These are phyloP conservation scores for Tetragonia tetragonoides DNA, from an alignment of 148 eudicot genomes.

Conservation along the genomic window DNA sequence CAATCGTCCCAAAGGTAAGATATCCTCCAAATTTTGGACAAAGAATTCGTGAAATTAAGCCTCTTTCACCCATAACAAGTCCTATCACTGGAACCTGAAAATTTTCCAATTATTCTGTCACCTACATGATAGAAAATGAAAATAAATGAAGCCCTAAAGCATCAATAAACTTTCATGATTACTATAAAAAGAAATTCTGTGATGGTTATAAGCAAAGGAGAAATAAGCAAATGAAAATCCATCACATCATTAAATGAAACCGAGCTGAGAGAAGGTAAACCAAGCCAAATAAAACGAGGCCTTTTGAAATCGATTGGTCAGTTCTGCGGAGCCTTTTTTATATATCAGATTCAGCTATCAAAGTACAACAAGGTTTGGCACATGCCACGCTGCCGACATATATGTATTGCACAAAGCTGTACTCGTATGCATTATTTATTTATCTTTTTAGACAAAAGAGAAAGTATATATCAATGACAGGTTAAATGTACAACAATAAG, in stretches of 20 bases:
- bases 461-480: too few relatives aligned
- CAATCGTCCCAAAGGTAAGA: slow-evolving; percentile 68
- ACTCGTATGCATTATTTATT: too few relatives aligned
- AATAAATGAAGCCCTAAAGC: neutral
- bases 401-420: too few relatives aligned
- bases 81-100: slow-evolving; percentile 70
- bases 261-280: neutral
- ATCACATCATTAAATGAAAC: neutral
- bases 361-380: neutral
- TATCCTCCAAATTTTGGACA: slow-evolving; percentile 78
- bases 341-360: neutral
- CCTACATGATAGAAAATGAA: neutral
- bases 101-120: slow-evolving; percentile 4
- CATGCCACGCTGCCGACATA: neutral
- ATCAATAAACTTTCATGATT: neutral
- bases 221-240: neutral
- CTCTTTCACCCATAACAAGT: slow-evolving; percentile 74
- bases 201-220: neutral
- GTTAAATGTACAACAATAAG: too few relatives aligned
- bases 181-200: neutral
- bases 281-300: neutral
- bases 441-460: too few relatives aligned
- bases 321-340: neutral
- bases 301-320: neutral
- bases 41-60: slow-evolving; percentile 64